phyloP scores from a whole-genome alignment of 495 filamentous ascomycete genomes.

The Schizothecium vesticola region DNA sequence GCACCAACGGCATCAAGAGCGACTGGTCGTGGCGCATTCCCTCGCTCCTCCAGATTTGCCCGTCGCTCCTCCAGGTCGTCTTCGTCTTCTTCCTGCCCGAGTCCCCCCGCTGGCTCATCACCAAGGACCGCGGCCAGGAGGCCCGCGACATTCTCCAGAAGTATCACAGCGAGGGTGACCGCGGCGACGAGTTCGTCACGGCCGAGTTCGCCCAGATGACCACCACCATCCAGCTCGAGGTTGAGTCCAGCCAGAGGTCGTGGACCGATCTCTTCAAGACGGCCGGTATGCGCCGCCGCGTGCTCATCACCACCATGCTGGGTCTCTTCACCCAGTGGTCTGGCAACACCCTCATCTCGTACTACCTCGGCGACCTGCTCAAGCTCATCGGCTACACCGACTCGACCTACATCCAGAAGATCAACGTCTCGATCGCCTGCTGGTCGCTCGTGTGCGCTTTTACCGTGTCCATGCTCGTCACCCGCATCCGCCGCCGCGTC shows the following conservation, averaged over 20 bases:
- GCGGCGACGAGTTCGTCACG: conserved; percentile 49
- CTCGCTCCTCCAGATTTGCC: conserved; percentile 52
- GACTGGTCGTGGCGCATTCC: conserved; percentile 65
- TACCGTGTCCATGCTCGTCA: conserved; percentile 48
- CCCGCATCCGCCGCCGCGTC: conserved; percentile 47
- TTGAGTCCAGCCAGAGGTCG: conserved; percentile 47
- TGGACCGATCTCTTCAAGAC: conserved; percentile 54
- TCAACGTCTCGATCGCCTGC: conserved; percentile 56
- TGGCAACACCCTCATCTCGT: conserved; percentile 59
- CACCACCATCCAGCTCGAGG: conserved; percentile 52
- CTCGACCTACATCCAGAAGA: conserved; percentile 45
- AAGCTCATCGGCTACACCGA: conserved; percentile 47
- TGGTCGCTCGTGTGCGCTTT: conserved; percentile 51
- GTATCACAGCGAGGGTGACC: conserved; percentile 58
- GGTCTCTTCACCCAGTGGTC: conserved; percentile 62
- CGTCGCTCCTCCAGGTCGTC: conserved; percentile 52
- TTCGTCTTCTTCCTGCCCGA: conserved; percentile 55
- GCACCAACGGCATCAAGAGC: conserved; percentile 50
- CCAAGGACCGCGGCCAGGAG: conserved; percentile 54
- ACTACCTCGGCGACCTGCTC: conserved; percentile 51
- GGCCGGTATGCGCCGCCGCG: conserved; percentile 50
- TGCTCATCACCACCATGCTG: conserved; percentile 52
- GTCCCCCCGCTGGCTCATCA: conserved; percentile 55
- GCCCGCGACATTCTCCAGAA: conserved; percentile 52
- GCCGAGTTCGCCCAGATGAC: conserved; percentile 60